Evolutionary conservation across 1,139 yeast species (phyloP).

Genomic region (Protomyces lactucae-debilis): DNA sequence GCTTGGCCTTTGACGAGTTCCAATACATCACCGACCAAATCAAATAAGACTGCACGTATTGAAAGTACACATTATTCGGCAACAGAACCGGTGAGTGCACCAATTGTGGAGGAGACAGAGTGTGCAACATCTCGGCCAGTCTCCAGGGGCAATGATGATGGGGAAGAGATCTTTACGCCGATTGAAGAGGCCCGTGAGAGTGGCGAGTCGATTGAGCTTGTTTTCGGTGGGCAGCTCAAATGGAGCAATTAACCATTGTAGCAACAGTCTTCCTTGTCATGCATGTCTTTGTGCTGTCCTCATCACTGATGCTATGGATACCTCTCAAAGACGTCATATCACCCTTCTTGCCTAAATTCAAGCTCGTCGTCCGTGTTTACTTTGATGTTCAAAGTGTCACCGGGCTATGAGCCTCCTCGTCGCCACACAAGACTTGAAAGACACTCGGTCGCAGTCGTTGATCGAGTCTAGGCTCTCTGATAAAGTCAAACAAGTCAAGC

Average conservation of each 20-base stretch:
- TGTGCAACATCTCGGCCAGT: background rate
- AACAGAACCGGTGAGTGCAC: background rate
- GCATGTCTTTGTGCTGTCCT: too few species aligned
- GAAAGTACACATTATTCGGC: background rate
- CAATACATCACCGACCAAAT: too few species aligned
- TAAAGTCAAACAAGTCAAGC: background rate
- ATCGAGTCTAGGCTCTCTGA: background rate
- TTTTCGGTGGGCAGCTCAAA: background rate
- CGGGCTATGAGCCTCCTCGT: background rate
- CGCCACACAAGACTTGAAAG: background rate
- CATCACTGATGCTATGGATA: too few species aligned
- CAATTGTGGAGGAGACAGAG: background rate
- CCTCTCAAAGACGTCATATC: too few species aligned
- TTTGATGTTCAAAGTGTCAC: background rate
- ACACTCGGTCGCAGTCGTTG: background rate
- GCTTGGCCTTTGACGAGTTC: background rate
- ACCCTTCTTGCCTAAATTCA: too few species aligned
- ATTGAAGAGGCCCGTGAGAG: background rate
- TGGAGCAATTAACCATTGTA: background rate
- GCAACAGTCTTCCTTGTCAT: too few species aligned
- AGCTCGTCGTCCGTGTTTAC: too few species aligned
- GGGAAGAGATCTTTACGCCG: background rate
- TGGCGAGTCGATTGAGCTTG: background rate
- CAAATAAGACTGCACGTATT: background rate
- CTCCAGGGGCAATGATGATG: background rate